Evolutionary conservation across 1,139 yeast genomes (phyloP), one percentile per base, ranked within the genome.

Genomic region (Candida sp.): DNA sequence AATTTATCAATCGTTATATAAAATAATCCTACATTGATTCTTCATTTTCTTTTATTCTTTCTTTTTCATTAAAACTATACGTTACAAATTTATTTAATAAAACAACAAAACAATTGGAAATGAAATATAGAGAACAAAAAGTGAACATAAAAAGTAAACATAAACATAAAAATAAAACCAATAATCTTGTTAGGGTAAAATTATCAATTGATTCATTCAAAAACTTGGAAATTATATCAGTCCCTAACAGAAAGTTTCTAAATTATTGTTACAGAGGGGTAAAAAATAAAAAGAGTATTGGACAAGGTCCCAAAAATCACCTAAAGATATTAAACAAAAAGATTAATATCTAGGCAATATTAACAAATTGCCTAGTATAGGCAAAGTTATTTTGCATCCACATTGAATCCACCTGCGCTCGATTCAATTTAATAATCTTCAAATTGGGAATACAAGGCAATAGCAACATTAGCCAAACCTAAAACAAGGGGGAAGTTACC

Each of bases 401-500:
- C n/a, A n/a, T n/a, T n/a, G n/a, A n/a, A n/a, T n/a, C n/a, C n/a
- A n/a, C n/a, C n/a, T n/a, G n/a, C n/a, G n/a, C n/a, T n/a, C n/a
- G 9, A 25, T 25, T 25, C 29, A 25, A 25, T 30, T 48, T 57
- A 68, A 53, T 57, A 66, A 51, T 69, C 73, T 57, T 69, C 75
- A 51, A 70, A 70, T 56, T 70, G 75, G 39, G 83, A 77, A 60
- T 79, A 79, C 47, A 79, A 67, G 21, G 81, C 78, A 56, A 77
- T 60, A 33, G 70, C 62, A 39, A 77, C 67, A 50, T 75, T 73
- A 50, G 80, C 75, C 40, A 73, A 54, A 19, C 81, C 80, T 49
- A 76, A 56, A 39, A 77, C 63, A 42, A 76, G 55, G 39, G 81
- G 76, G 63, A 77, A 71, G 53, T 63, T 64, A 48, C 82, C 82